Base-by-base conservation (phyloP, 805 yeast genomes). In the Metschnikowia koreensis region DNA sequence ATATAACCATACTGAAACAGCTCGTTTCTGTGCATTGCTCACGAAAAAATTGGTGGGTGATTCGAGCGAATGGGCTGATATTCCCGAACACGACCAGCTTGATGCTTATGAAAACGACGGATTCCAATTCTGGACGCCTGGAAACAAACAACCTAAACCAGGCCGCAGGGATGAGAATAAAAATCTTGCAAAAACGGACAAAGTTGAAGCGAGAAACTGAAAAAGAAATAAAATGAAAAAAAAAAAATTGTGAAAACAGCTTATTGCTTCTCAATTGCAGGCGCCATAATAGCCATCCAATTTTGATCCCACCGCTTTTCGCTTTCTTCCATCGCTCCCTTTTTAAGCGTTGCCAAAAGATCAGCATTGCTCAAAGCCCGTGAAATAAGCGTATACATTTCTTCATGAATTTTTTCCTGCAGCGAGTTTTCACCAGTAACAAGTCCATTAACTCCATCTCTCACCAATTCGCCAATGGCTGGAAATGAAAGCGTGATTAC, bases 301-400 rank as follows among this genome's bases (percentile, higher is more conserved):
- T 85, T 87, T 11, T 75, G 69, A 41, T 82, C 81, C 98, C 98
- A 93, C 49, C 87, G 78, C 27, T 68, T 64, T 41, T 71, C 55
- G 47, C 96, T 82, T 68, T 92, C 96, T n/a, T 60, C 51, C 46
- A 84, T 15, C 0, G 97, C 98, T 12, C 97, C 97, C 9, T 61
- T 56, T 58, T 79, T 83, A 41, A 93, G 61, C 1, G 56, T 72
- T 0, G 61, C 53, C 44, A 78, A 66, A 6, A 76, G 67, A 1
- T 57, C 38, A 50, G 63, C 45, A 62, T 71, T 63, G 41, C 66
- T 57, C 60, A 69, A 53, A 57, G 69, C 63, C 58, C 65, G 46
- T 2, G 48, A 38, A 3, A 75, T 51, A 12, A 67, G 59, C 38
- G 62, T 50, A 49, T 54, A 61, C 38, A 74, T 53, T 39, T 71